Evolutionary conservation across 352 stramenopile species (phyloP), one percentile per base, ranked within the genome.

Genomic region (Phytopythium chamaehyphon): DNA sequence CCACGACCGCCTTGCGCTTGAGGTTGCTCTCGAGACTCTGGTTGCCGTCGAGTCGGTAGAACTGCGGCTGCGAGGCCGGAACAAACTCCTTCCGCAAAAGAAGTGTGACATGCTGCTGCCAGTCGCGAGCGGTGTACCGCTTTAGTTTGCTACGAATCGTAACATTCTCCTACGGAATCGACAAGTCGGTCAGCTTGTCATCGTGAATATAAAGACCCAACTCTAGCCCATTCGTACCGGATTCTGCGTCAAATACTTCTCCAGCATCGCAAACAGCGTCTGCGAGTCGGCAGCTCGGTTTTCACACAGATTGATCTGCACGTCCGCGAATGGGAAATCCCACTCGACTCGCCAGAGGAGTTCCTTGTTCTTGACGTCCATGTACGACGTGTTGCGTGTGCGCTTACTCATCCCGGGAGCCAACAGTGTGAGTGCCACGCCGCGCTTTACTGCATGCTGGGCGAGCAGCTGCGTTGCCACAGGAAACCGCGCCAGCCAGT

Each of bases 381-480:
- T 82, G 46, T 76, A 86, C 18, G 81, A 92, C 19, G 81, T 86
- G 54, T 92, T 94, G 28, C 74, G 65, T 16, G 64, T 47, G 37
- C 76, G 81, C 39, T 92, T 92, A 57, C 71, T 90, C 84, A 94
- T 94, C 6, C 84, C 84, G 0, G 81, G 77, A 16, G 84, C 81
- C 8, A 92, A 64, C 11, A 94, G 47, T 21, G 78, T 90, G 38
- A 94, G 54, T 7, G 62, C 62, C 11, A 92, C 74, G 6, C 82
- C 81, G 24, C 80, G 73, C 47, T 91, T 88, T 3, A 64, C 64
- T 7, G 84, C 73, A 33, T 90, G 75, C 47, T 88, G 59, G 16
- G 83, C 79, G 49, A 94, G 67, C 4, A 84, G 26, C 51, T 94
- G 84, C 22, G 81, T 73, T 21, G 73, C 62, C 36, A 85, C 71